These are phyloP conservation scores for Vinca major DNA, from an alignment of 305 asterid species.

Conservation along the genomic window DNA sequence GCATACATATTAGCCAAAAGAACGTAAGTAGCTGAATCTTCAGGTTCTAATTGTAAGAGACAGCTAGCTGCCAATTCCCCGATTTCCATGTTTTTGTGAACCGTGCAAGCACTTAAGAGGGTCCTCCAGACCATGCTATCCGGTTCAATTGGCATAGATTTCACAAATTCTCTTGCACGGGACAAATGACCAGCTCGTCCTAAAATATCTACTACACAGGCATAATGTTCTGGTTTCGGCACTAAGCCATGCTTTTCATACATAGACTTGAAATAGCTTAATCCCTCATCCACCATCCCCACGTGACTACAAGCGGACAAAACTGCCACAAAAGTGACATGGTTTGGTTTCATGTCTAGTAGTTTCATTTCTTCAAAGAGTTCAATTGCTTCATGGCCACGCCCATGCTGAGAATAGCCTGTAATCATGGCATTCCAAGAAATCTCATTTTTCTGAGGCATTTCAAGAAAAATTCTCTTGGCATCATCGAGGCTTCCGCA, in stretches of 20 bases:
- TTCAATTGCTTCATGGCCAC: constrained; percentile 58
- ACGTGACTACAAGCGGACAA: constrained; percentile 93
- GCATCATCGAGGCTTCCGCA: constrained; percentile 69
- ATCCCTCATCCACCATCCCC: constrained; percentile 75
- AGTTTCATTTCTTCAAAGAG: constrained; percentile 68
- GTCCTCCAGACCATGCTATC: constrained; percentile 95
- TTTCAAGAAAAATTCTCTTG: constrained; percentile 46
- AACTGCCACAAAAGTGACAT: constrained; percentile 71
- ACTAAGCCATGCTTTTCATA: constrained; percentile 41
- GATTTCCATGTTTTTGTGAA: constrained; percentile 59
- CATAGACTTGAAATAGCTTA: constrained; percentile 66
- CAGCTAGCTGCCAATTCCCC: constrained; percentile 65
- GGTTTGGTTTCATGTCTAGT: constrained; percentile 47
- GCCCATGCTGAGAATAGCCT: constrained; percentile 84
- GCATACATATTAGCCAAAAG: constrained; percentile 82
- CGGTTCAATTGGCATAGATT: constrained; percentile 66
- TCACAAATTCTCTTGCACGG: constrained; percentile 63
- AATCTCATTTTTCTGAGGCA: constrained; percentile 60
- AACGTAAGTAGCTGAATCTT: constrained; percentile 79
- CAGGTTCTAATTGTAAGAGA: constrained; percentile 69
- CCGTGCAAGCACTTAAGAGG: constrained; percentile 74
- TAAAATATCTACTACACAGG: constrained; percentile 76
- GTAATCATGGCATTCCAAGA: constrained; percentile 96
- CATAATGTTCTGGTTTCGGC: constrained; percentile 75
- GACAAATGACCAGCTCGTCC: constrained; percentile 71